Evolutionary conservation across 768 basidiomycete genomes (phyloP).

Genomic region (Lactarius indigo): DNA sequence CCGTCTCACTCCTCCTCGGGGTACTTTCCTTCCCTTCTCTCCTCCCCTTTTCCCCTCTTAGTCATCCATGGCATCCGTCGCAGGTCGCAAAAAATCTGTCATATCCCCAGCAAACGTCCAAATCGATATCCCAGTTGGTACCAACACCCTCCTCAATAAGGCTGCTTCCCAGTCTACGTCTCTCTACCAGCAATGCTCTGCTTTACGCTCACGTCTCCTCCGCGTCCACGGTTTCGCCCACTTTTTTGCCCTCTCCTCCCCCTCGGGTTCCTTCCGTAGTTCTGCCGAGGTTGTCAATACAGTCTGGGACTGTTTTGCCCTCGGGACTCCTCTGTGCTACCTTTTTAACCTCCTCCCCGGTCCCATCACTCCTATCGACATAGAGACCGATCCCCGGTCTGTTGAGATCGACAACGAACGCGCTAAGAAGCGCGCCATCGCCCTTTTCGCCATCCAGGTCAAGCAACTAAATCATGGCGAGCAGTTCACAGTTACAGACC

Average conservation of each 20-base stretch:
- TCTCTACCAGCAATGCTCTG: conserved; percentile 88
- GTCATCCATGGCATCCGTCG: conserved; percentile 41
- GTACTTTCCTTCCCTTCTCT: conserved; percentile 4
- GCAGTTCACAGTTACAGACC: conserved; percentile 86
- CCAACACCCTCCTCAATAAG: conserved; percentile 89
- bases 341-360: conserved; percentile 87
- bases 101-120: conserved; percentile 58
- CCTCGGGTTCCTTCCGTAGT: conserved; percentile 57
- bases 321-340: conserved; percentile 92
- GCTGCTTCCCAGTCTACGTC: conserved; percentile 82
- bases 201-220: conserved; percentile 70
- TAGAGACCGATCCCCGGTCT: conserved; percentile 61
- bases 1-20: conserved; percentile 9
- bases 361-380: conserved; percentile 40
- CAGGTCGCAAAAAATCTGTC: conserved; percentile 70
- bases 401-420: conserved; percentile 74
- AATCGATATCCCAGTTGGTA: conserved; percentile 71
- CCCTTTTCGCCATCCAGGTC: conserved; percentile 88
- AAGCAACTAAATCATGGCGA: conserved; percentile 68
- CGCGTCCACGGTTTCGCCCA: conserved; percentile 70
- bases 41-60: conserved; percentile 17
- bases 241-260: conserved; percentile 62
- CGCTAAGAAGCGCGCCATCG: conserved; percentile 86
- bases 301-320: conserved; percentile 90
- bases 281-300: conserved; percentile 92